Base-by-base conservation (phyloP, 169 alveolate species). In the Neospora caninum region DNA sequence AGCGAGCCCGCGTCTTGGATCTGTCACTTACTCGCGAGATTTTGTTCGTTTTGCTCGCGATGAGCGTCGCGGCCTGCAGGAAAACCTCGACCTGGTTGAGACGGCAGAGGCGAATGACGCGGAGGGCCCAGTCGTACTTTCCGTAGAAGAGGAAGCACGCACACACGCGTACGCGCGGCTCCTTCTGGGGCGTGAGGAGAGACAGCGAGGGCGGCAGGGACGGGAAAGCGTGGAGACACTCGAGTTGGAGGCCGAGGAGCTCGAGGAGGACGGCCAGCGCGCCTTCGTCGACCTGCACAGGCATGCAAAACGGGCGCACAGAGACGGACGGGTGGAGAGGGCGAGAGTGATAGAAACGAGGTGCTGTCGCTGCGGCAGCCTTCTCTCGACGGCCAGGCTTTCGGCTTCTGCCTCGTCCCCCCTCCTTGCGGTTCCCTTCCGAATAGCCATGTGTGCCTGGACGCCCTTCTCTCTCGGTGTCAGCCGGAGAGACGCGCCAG, bases 1-100 rank as follows among this genome's bases (percentile, higher is more conserved):
- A 22, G 73, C 73, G 73, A 49, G 22, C 58, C 58, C 13, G 4
- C 58, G 58, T 4, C n/a, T n/a, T n/a, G n/a, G 64, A 53, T 18
- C 27, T 53, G 64, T 53, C 64, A 16, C 92, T 45, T 39, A 86
- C 92, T 70, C 80, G 80, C 4, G 80, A 67, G 45, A 91, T 80
- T 7, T 22, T 80, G 42, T 42, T 25, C 7, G 94, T 80, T 42
- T 58, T 80, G 91, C 94, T 91, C 41, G 94, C 94, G 2, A 91
- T 42, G 41, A 91, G 78, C 31, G 69, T 87, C 31, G 82, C 94
- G 41, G 94, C 80, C 86, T 91, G 94, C 6, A 91, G 78, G 69
- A 64, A 91, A 70, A 91, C 94, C 84, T 91, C 94, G 7, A 91
- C 88, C 0, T 64, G 69, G 84, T 91, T 91, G 10, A 91, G 84